Evolutionary conservation across 208 protist genomes (phyloP).

Genomic region (Crithidia bombi): DNA sequence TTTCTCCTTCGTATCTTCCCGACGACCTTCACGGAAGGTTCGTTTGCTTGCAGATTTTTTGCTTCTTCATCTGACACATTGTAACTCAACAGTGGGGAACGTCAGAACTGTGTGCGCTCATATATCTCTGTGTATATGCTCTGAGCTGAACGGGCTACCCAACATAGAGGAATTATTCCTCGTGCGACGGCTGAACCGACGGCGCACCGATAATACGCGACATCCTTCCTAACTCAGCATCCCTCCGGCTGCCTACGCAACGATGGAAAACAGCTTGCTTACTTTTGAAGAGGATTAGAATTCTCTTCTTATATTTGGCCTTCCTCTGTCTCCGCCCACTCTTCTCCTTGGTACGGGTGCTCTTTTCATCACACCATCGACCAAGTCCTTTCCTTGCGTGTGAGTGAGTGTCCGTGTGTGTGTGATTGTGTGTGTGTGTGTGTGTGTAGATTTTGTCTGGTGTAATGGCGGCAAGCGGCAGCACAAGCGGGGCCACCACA

Average conservation of each 20-base stretch:
- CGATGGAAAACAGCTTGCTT: too few relatives aligned
- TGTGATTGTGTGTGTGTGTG: too few relatives aligned
- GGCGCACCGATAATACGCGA: too few relatives aligned
- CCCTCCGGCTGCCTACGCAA: too few relatives aligned
- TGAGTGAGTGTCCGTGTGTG: not conserved
- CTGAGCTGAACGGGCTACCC: too few relatives aligned
- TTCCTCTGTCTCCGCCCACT: not conserved
- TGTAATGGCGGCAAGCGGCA: constrained; percentile 20
- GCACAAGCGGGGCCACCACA: constrained; percentile 12
- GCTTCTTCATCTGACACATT: not conserved
- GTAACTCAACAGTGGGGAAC: too few relatives aligned
- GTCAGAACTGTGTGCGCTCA: not conserved
- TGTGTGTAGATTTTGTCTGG: not conserved
- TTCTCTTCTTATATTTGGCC: not conserved
- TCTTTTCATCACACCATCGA: not conserved
- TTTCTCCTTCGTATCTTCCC: not conserved
- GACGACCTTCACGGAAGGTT: not conserved
- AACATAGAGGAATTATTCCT: too few relatives aligned
- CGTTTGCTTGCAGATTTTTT: constrained; percentile 12
- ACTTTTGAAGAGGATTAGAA: too few relatives aligned
- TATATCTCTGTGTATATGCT: too few relatives aligned
- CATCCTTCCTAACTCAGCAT: too few relatives aligned
- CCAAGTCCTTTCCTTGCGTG: not conserved
- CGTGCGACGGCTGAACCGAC: too few relatives aligned
- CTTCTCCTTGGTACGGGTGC: not conserved